Conservation (phyloP, 352 stramenopile genomes). For the Phytophthora gonapodyides region DNA sequence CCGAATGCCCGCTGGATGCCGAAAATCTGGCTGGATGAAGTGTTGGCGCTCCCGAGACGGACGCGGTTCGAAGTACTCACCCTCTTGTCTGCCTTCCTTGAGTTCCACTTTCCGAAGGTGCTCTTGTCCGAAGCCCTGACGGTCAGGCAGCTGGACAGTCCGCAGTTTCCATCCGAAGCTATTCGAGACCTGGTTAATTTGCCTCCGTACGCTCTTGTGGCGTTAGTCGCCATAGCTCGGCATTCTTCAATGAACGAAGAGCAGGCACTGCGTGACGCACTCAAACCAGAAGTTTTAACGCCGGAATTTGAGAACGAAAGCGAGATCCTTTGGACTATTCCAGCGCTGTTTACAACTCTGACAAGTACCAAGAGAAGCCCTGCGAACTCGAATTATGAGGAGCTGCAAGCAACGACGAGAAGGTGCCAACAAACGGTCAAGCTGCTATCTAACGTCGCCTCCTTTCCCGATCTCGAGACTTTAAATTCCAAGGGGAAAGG, state of each 20-base stretch:
- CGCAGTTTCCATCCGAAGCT: conserved; percentile 14
- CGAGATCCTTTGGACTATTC: conserved; percentile 47
- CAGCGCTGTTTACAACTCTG: conserved; percentile 45
- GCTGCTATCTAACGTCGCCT: conserved; percentile 49
- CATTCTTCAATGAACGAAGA: conserved; percentile 36
- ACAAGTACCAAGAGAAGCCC: conserved; percentile 9
- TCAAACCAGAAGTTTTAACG: conserved; percentile 6
- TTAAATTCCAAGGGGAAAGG: conserved; percentile 21
- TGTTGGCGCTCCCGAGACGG: conserved; percentile 36
- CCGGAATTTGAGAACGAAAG: conserved; percentile 27
- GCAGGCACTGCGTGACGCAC: conserved; percentile 10
- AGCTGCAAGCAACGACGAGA: conserved; percentile 11
- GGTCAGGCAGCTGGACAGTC: conserved; percentile 45
- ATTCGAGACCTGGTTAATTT: conserved; percentile 46
- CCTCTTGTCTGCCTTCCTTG: conserved; percentile 43
- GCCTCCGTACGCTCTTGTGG: conserved; percentile 49
- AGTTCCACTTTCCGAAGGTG: conserved; percentile 44
- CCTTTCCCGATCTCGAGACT: conserved; percentile 45
- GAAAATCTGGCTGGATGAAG: conserved; percentile 32
- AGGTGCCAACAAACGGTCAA: conserved; percentile 50
- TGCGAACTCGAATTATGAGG: neutral
- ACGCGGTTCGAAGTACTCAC: conserved; percentile 42
- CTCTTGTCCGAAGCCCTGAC: conserved; percentile 54
- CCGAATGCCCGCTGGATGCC: conserved; percentile 43
- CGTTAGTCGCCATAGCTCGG: conserved; percentile 42